Evolutionary conservation across 1,139 yeast species (phyloP).

Genomic region (Waltiozyma sp.): DNA sequence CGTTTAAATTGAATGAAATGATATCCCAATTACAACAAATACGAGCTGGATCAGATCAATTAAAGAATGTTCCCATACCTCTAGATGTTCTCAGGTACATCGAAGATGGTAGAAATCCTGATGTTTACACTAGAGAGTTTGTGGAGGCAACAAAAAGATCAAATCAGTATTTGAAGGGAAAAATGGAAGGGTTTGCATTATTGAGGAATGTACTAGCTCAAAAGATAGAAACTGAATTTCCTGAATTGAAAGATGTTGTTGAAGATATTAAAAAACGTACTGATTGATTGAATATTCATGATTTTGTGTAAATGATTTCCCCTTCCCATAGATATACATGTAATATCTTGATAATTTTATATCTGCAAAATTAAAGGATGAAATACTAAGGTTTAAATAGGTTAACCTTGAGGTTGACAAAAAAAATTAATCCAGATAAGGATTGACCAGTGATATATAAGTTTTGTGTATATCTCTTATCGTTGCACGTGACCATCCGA

Average conservation of each 20-base stretch:
- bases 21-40: conserved; percentile 22
- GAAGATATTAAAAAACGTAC: conserved; percentile 38
- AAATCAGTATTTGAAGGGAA: conserved; percentile 82
- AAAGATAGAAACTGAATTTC: conserved; percentile 66
- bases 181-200: conserved; percentile 49
- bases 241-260: conserved; percentile 49
- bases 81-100: conserved; percentile 73
- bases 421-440: too few relatives aligned
- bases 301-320: too few relatives aligned
- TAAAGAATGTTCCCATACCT: conserved; percentile 45
- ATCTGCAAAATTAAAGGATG: too few relatives aligned
- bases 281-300: conserved; percentile 8
- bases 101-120: conserved; percentile 95
- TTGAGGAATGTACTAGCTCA: conserved; percentile 56
- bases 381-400: too few relatives aligned
- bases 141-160: conserved; percentile 84
- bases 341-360: too few relatives aligned
- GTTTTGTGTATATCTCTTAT: too few relatives aligned
- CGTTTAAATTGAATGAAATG: conserved; percentile 26
- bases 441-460: too few relatives aligned
- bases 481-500: too few relatives aligned
- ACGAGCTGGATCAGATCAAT: conserved; percentile 20
- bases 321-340: too few relatives aligned
- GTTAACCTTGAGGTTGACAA: too few relatives aligned
- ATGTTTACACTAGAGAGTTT: conserved; percentile 91